phyloP scores from a whole-genome alignment of 352 stramenopile species.

The Globisporangium recalcitrans region DNA sequence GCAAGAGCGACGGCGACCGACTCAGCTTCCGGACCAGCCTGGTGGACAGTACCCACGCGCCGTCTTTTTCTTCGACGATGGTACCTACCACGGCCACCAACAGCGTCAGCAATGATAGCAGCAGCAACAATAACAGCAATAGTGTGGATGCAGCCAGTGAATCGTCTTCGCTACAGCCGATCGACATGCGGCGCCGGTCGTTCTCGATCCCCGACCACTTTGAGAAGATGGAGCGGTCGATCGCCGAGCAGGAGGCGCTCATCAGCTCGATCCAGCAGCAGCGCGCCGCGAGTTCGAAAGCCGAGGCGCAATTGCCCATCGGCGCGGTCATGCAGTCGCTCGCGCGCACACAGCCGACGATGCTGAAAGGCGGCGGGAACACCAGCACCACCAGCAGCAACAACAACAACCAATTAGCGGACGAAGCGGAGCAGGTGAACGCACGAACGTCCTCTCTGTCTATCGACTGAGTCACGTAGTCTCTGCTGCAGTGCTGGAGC shows the following conservation, averaged over 20 bases:
- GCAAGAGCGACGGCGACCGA: slow-evolving; percentile 2
- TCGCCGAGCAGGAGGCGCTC: slow-evolving; percentile 57
- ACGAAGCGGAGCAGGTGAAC: neutral
- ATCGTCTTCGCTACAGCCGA: slow-evolving; percentile 2
- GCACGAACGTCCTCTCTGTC: neutral
- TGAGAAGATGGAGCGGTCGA: slow-evolving; percentile 51
- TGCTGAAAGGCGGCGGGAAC: neutral
- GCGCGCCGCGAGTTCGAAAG: slow-evolving; percentile 19
- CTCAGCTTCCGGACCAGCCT: neutral
- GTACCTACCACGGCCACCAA: neutral
- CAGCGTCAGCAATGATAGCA: neutral
- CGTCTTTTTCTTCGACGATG: neutral
- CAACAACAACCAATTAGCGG: neutral
- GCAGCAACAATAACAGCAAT: neutral
- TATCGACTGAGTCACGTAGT: neutral
- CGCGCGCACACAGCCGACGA: neutral
- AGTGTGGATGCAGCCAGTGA: slow-evolving; percentile 5
- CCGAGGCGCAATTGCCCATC: slow-evolving; percentile 14
- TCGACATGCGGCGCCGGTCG: slow-evolving; percentile 28
- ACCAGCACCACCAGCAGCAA: neutral
- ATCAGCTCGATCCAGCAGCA: slow-evolving; percentile 56
- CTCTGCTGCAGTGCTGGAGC: too few relatives aligned
- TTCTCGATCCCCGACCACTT: slow-evolving; percentile 48
- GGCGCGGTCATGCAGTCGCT: slow-evolving; percentile 19
- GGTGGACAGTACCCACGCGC: neutral